Evolutionary conservation across 129 eudicot species (phyloP).

Genomic region (Lonicera japonica): DNA sequence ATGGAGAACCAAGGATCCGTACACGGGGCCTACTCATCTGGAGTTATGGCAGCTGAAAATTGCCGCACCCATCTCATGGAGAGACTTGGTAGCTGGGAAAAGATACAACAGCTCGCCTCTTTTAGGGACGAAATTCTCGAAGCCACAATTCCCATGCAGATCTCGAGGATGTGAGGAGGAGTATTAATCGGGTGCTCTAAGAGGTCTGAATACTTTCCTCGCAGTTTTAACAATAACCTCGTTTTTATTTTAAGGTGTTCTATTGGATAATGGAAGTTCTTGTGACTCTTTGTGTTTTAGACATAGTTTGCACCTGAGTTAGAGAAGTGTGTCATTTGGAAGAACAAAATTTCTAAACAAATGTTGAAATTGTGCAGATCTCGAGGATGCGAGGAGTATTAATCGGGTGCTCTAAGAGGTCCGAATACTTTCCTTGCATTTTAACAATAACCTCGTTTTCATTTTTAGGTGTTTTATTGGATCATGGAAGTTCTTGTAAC

Average conservation of each 20-base stretch:
- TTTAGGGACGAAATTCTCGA: slow-evolving; percentile 53
- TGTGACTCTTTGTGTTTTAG: too few relatives aligned
- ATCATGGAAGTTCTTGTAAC: too few relatives aligned
- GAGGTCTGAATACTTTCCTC: background rate
- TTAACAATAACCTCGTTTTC: background rate
- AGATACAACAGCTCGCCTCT: slow-evolving; percentile 40
- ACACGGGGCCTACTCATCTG: slow-evolving; percentile 90
- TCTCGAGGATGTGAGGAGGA: slow-evolving; percentile 68
- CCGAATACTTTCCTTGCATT: background rate
- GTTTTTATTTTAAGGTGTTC: background rate
- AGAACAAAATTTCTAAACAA: too few relatives aligned
- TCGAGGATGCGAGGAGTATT: too few relatives aligned
- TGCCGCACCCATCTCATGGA: slow-evolving; percentile 57
- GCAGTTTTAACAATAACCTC: too few relatives aligned
- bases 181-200: background rate
- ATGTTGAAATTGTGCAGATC: too few relatives aligned
- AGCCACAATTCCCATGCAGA: slow-evolving; percentile 69
- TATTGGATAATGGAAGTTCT: too few relatives aligned
- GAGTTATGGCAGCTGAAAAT: slow-evolving; percentile 70
- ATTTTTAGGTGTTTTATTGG: background rate
- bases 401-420: background rate
- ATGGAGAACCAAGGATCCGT: slow-evolving; percentile 94
- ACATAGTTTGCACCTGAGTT: too few relatives aligned
- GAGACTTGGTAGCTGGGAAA: slow-evolving; percentile 53
- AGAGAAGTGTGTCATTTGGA: too few relatives aligned